phyloP scores from a whole-genome alignment of 2,329 filamentous ascomycete genomes.

The Exophiala viscosa region DNA sequence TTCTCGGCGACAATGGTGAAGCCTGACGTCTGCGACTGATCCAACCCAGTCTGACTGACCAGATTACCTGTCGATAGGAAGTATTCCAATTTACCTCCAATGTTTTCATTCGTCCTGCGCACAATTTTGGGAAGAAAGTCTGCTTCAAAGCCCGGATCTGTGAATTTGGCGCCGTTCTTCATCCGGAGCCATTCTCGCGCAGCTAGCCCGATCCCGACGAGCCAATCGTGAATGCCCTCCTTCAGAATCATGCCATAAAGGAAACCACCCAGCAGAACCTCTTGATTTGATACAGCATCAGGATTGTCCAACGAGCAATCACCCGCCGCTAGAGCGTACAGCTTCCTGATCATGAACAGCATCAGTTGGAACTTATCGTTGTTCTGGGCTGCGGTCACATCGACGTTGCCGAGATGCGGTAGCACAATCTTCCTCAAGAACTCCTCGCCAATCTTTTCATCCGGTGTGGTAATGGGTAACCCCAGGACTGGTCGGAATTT shows the following conservation, averaged over 20 bases:
- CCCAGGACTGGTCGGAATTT: constrained; percentile 88
- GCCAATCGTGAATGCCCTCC: constrained; percentile 86
- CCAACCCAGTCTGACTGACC: constrained; percentile 82
- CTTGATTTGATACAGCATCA: constrained; percentile 93
- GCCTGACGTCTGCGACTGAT: constrained; percentile 89
- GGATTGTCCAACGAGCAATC: constrained; percentile 94
- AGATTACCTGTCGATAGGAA: constrained; percentile 96
- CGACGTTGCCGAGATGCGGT: constrained; percentile 81
- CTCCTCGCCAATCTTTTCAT: constrained; percentile 86
- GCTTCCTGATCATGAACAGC: constrained; percentile 92
- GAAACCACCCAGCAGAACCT: constrained; percentile 88
- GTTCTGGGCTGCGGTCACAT: constrained; percentile 80
- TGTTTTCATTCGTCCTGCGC: constrained; percentile 76
- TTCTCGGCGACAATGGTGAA: constrained; percentile 98
- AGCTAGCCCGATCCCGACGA: constrained; percentile 59
- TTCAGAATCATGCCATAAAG: constrained; percentile 94
- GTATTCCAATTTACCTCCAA: constrained; percentile 85
- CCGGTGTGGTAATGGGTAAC: constrained; percentile 75
- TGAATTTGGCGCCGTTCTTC: constrained; percentile 59
- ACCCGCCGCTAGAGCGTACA: constrained; percentile 87
- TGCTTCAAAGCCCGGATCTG: constrained; percentile 69
- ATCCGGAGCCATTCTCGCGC: constrained; percentile 54
- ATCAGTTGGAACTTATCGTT: constrained; percentile 90
- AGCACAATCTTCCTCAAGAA: constrained; percentile 87
- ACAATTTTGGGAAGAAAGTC: constrained; percentile 79